Evolutionary conservation across 2,329 filamentous ascomycete species (phyloP).

Genomic region (Dichotomopilus funicola): DNA sequence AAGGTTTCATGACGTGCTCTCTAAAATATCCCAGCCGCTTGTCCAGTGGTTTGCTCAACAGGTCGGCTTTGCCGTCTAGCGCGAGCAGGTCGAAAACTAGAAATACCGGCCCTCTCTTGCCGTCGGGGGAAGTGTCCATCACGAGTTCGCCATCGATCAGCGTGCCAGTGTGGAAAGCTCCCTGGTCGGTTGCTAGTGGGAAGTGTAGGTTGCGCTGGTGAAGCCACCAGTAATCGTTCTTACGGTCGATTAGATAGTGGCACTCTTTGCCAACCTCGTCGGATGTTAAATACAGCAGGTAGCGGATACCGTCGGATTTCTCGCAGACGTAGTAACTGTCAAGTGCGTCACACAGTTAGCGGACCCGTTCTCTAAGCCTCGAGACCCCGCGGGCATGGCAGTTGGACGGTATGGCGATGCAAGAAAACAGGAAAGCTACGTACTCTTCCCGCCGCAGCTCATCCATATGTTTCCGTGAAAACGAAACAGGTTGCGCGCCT

Average conservation of each 20-base stretch:
- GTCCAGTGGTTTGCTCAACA: conserved; percentile 72
- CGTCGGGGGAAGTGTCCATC: conserved; percentile 66
- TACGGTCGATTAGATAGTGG: conserved; percentile 93
- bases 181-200: conserved; percentile 59
- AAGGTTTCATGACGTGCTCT: conserved; percentile 66
- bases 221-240: conserved; percentile 93
- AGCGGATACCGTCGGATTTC: conserved; percentile 94
- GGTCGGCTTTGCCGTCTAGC: conserved; percentile 58
- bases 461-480: conserved; percentile 71
- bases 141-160: conserved; percentile 92
- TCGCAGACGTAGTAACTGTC: conserved; percentile 89
- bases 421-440: conserved; percentile 19
- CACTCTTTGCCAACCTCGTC: conserved; percentile 58
- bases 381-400: not conserved
- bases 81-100: conserved; percentile 91
- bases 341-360: not conserved
- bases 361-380: not conserved
- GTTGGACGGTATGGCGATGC: not conserved
- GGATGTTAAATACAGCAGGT: conserved; percentile 80
- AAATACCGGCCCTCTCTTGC: conserved; percentile 66
- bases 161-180: conserved; percentile 69
- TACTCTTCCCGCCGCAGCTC: conserved; percentile 75
- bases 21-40: conserved; percentile 85
- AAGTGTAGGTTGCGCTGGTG: conserved; percentile 67
- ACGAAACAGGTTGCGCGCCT: conserved; percentile 90